Conservation (phyloP, 257 asterid genomes). For the Perilla frutescens region DNA sequence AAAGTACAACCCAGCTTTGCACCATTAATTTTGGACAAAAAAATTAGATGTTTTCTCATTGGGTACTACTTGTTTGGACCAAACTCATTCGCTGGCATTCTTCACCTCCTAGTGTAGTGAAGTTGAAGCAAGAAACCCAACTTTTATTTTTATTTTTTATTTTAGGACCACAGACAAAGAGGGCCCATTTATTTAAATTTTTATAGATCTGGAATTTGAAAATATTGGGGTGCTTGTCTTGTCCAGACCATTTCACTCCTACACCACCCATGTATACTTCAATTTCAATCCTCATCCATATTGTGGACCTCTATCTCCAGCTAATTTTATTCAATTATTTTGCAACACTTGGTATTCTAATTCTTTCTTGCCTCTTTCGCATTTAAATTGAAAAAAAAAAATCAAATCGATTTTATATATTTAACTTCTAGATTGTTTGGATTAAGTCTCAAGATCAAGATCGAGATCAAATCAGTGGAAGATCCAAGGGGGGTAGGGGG, state of each 20-base stretch:
- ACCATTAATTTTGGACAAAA: slow-evolving; percentile 24
- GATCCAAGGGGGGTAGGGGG: too few species aligned
- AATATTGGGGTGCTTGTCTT: slow-evolving; percentile 19
- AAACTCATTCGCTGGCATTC: slow-evolving; percentile 38
- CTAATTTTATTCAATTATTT: slow-evolving; percentile 37
- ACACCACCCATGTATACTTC: slow-evolving; percentile 28
- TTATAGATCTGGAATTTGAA: slow-evolving; percentile 32
- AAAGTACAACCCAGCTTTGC: slow-evolving; percentile 26
- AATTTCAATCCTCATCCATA: slow-evolving; percentile 36
- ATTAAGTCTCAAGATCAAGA: too few species aligned
- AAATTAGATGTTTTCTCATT: slow-evolving; percentile 29
- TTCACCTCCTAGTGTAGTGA: background rate
- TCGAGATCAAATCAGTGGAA: too few species aligned
- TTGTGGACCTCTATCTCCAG: slow-evolving; percentile 38
- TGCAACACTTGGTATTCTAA: slow-evolving; percentile 5
- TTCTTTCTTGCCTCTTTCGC: slow-evolving; percentile 3
- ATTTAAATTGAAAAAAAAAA: background rate
- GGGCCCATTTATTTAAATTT: slow-evolving; percentile 41
- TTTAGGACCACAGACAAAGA: slow-evolving; percentile 50
- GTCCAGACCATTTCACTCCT: slow-evolving; percentile 24
- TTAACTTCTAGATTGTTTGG: too few species aligned
- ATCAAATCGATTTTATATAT: background rate
- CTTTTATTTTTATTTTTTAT: slow-evolving; percentile 25
- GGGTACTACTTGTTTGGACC: slow-evolving; percentile 25
- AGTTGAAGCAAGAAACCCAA: slow-evolving; percentile 20